Evolutionary conservation across 2,329 filamentous ascomycete species (phyloP), one percentile per base, ranked within the genome.

Genomic region (Sclerotinia minor): DNA sequence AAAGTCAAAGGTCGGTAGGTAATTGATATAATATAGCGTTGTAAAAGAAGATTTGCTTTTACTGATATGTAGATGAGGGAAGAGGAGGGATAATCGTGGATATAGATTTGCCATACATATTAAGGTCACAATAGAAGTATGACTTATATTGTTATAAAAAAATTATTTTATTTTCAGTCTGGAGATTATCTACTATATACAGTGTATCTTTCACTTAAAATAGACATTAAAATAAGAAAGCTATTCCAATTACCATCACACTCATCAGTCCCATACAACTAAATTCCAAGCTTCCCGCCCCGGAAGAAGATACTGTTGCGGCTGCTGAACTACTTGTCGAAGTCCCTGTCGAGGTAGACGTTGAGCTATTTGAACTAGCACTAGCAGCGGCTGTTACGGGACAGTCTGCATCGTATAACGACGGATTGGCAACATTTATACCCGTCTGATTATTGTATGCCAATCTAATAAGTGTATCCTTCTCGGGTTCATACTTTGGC

Each of bases 401-500:
- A 7, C 67, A 68, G 29, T 41, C 15, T 13, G 24, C 54, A 69
- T 69, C 67, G 38, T 69, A 69, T 4, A 67, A 19, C 5, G 26
- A 44, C 21, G 67, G 63, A 24, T 13, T 44, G 5, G 50, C 69
- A n/a, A 41, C 13, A 32, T 69, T 70, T 13, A 63, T 55, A 5
- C 69, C 67, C 9, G 69, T 69, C 26, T 61, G 38, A 26, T 70
- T 70, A 50, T 70, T 61, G 17, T 58, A 70, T 29, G 57, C 69
- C 24, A 70, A 64, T 50, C 69, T 60, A 24, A 70, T 47, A 29
- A 70, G 52, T 2, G 69, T 69, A n/a, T 65, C 49, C n/a, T 45
- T 53, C 41, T 21, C 41, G 32, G 50, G 5, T 3, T 63, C 54
- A 45, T 70, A 70, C 29, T 41, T n/a, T 32, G 69, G 69, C 67